Base-by-base conservation (phyloP, 495 filamentous ascomycete species). In the Tuber borchii region DNA sequence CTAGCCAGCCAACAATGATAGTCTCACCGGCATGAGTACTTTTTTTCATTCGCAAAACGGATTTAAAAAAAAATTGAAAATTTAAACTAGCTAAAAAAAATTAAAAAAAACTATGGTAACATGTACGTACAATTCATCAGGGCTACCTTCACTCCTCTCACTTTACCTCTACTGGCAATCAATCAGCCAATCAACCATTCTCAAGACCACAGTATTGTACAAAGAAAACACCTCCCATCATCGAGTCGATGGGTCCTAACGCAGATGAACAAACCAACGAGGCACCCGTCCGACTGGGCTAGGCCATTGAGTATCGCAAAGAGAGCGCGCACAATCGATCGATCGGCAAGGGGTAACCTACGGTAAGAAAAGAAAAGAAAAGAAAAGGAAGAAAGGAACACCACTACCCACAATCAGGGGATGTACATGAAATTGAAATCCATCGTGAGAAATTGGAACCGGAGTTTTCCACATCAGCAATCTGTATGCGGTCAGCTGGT, bases 121-220 rank as follows among this genome's bases (percentile, higher is more conserved):
- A 65, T 65, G 56, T 65, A 65, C 56, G 56, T 17, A 65, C 56
- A 65, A 26, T 65, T 65, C 56, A 65, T 34, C 56, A 65, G 26
- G 26, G 26, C 56, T 65, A 65, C 56, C 14, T 65, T 65, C 17
- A 34, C 12, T 34, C 26, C 56, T 34, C 56, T 2, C 56, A 3
- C 10, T 61, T 61, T 65, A 19, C 26, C 56, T 65, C 26, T 34
- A 34, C 56, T 34, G 17, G 6, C 56, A 34, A 34, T 17, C 56
- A 65, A 65, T 2, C 56, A 34, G 34, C 4, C 31, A 65, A 65
- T 14, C 26, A 65, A 34, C 10, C n/a, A 6, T 19, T 12, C 56
- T 26, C 4, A 65, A 17, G 14, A 56, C 22, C 48, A 56, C 7
- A 56, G 45, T 48, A n/a, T n/a, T n/a, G n/a, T n/a, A 48, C 45